Conservation (phyloP, 129 eudicot species). For the Artemisia annua region DNA sequence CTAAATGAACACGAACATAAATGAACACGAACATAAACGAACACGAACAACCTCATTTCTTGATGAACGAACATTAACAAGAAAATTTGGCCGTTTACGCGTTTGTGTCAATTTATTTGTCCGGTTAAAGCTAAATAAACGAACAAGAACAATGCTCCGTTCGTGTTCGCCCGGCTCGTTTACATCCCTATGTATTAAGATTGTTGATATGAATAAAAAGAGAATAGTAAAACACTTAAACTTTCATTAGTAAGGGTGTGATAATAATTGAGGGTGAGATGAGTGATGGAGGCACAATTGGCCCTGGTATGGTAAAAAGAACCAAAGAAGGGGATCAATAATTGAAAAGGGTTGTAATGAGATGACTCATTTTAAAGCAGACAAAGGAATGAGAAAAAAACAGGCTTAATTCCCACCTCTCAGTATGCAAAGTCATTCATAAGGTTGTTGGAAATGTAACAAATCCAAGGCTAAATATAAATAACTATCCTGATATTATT, state of each 20-base stretch:
- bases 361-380: constrained; percentile 29
- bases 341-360: constrained; percentile 28
- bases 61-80: no score
- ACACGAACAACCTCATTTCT: no score
- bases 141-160: no score
- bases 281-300: constrained; percentile 32
- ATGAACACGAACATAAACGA: no score
- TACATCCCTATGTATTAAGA: no score
- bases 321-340: constrained; percentile 29
- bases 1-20: no score
- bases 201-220: constrained; percentile 16
- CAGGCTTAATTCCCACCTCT: neutral
- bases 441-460: constrained; percentile 14
- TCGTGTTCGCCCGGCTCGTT: no score
- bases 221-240: neutral
- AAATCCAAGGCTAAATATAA: neutral
- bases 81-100: no score
- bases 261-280: constrained; percentile 21
- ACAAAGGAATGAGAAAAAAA: constrained; percentile 23
- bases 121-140: no score
- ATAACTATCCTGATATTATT: neutral
- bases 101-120: no score
- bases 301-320: constrained; percentile 32
- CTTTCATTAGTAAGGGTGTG: neutral
- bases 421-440: constrained; percentile 3